Evolutionary conservation across 2,329 filamentous ascomycete species (phyloP), one percentile per base, ranked within the genome.

Genomic region (Parafenestella ontariensis): DNA sequence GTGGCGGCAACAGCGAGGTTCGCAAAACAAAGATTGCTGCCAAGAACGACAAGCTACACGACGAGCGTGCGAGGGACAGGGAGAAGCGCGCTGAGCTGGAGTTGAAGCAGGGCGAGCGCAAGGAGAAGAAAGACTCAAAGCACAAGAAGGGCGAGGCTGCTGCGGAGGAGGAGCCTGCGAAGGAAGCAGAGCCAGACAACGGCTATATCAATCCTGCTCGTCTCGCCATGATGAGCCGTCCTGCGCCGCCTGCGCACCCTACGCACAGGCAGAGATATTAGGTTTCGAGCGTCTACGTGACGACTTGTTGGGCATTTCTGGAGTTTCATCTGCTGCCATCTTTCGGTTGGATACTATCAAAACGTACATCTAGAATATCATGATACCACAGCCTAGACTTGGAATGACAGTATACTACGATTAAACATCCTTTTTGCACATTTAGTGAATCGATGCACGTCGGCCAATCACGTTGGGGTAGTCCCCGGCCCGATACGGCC

Each of bases 21-120:
- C 83, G 94, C 60, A 86, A 85, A 71, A 84, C 88, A 53, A 95
- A 93, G 80, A 91, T 98, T 75, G 83, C 85, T 68, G 84, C 84
- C 53, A 97, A 96, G 85, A 97, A 98, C 79, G 81, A 85, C 68
- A 94, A 93, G 78, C 83, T 97, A 45, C 85, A 91, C 64, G 91
- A 87, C 61, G 82, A 89, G 77, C 81, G 87, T 51, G 79, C 82
- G 52, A 78, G 84, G 40, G 76, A 80, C 49, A 77, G 78, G 15
- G 80, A 85, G 42, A 76, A 75, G 78, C 60, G 77, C 51, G 74
- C 77, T 24, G 77, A 74, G 61, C 49, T 77, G 41, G 74, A 76
- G 44, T 65, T 63, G 50, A 78, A 75, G 67, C 72, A 79, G 61
- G 67, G 71, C 48, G 69, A 70, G 44, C 71, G 70, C 42, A 69